Conservation (phyloP, 306 rosid species). For the Prunus armeniaca region DNA sequence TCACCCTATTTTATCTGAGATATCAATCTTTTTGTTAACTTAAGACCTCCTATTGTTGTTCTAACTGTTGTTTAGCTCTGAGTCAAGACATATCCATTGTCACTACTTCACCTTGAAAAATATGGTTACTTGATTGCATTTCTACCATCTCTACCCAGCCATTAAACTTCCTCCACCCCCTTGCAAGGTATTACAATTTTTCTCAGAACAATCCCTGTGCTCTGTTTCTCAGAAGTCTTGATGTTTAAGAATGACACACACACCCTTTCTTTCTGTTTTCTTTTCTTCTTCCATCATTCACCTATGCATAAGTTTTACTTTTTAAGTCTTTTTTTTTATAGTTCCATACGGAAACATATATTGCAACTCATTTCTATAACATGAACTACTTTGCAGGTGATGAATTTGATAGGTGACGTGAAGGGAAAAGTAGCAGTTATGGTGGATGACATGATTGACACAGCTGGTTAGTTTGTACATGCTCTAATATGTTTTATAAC, state of each 20-base stretch:
- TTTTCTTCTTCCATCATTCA: not conserved
- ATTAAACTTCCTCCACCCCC: not conserved
- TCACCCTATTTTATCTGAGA: not conserved
- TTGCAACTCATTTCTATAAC: conserved; percentile 9
- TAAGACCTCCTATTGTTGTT: not conserved
- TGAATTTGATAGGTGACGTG: conserved; percentile 95
- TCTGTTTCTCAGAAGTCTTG: not conserved
- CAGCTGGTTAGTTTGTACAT: conserved; percentile 64
- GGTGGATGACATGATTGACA: conserved; percentile 98
- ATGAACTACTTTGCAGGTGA: conserved; percentile 53
- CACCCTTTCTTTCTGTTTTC: not conserved
- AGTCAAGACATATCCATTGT: not conserved
- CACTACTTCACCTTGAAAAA: not conserved
- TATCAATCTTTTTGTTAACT: not conserved
- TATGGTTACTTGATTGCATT: not conserved
- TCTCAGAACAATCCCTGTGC: not conserved
- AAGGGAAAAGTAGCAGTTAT: conserved; percentile 92
- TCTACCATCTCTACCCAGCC: not conserved
- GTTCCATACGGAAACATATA: conserved; percentile 1
- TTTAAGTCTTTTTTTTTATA: not conserved
- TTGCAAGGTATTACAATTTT: not conserved
- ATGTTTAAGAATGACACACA: not conserved
- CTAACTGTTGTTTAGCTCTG: not conserved
- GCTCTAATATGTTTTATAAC: not conserved
- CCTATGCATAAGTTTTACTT: not conserved